Base-by-base conservation (phyloP, 2,329 filamentous ascomycete genomes). In the Colletotrichum abscissum region DNA sequence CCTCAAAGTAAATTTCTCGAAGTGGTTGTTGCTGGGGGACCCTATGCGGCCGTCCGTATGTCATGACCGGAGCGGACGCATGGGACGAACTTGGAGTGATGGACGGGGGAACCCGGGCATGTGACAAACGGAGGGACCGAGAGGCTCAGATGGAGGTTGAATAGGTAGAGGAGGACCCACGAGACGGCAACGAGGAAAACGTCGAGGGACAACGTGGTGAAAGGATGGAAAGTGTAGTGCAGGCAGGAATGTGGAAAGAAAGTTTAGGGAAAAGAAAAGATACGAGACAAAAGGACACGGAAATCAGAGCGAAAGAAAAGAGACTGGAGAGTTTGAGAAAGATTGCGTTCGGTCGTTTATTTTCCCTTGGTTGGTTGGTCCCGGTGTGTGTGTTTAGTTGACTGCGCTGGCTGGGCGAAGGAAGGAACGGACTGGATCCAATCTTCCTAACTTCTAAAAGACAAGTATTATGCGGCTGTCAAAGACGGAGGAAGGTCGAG, bases 21-120 rank as follows among this genome's bases (percentile, higher is more conserved):
- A 11, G 42, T 49, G 42, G 8, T 49, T 49, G 52, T 49, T 49
- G 52, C 54, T 70, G 38, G 54, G 49, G 57, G 49, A 73, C 59
- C 59, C 26, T 52, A 62, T n/a, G 38, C 24, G 70, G 60, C 67
- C 70, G 33, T 66, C 67, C 28, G 28, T 42, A 57, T 71, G 67
- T 71, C 67, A 73, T 70, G 56, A 66, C 56, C 35, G 67, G 55
- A 70, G 24, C 19, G 55, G 38, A 65, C 65, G 49, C 67, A 73
- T 73, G 60, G 62, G 71, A 73, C 60, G 67, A 73, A 70, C 63
- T 57, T 54, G 60, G 30, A 46, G 33, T 70, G 67, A 55, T 62
- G 62, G 62, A 38, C 67, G 56, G 71, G 67, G 65, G 59, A 57
- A 62, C 60, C 62, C 24, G 56, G 62, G 49, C 67, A 66, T 73